phyloP scores from a whole-genome alignment of 2,329 filamentous ascomycete genomes.

The Ophiostoma fasciatum region DNA sequence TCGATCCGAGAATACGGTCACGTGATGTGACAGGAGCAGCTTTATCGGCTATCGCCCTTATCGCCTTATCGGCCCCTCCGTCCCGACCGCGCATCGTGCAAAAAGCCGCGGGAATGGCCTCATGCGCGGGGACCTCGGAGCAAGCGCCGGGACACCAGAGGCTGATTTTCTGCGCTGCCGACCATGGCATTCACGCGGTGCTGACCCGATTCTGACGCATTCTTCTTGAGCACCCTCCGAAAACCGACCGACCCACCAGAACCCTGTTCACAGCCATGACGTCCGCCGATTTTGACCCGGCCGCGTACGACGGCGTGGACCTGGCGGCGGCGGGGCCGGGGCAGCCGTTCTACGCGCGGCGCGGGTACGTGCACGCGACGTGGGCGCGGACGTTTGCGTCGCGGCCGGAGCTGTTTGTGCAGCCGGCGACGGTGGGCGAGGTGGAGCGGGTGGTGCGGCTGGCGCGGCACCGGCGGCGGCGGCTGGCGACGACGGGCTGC shows the following conservation, averaged over 20 bases:
- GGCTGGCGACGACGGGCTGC: conserved; percentile 75
- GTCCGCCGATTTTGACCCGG: conserved; percentile 6
- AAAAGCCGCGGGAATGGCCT: conserved; percentile 3
- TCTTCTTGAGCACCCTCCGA: no score
- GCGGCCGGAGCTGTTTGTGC: conserved; percentile 79
- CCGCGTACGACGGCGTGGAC: conserved; percentile 11
- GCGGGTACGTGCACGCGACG: conserved; percentile 67
- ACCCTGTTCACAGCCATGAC: neutral
- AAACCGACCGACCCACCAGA: no score
- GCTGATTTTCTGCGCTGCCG: no score
- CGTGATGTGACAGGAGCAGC: neutral
- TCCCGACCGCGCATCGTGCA: neutral
- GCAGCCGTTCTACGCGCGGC: conserved; percentile 61
- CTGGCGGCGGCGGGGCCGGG: conserved; percentile 1
- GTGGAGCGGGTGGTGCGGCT: conserved; percentile 72
- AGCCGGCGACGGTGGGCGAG: conserved; percentile 63
- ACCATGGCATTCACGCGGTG: no score
- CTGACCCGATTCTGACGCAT: no score
- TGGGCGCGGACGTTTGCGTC: conserved; percentile 92
- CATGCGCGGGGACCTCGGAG: conserved; percentile 1
- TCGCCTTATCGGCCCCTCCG: neutral
- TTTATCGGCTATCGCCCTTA: neutral
- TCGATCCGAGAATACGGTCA: neutral
- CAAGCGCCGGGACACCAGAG: no score
- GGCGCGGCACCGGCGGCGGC: conserved; percentile 65